Conservation (phyloP, 2,329 filamentous ascomycete genomes). For the Colletotrichum salicis region DNA sequence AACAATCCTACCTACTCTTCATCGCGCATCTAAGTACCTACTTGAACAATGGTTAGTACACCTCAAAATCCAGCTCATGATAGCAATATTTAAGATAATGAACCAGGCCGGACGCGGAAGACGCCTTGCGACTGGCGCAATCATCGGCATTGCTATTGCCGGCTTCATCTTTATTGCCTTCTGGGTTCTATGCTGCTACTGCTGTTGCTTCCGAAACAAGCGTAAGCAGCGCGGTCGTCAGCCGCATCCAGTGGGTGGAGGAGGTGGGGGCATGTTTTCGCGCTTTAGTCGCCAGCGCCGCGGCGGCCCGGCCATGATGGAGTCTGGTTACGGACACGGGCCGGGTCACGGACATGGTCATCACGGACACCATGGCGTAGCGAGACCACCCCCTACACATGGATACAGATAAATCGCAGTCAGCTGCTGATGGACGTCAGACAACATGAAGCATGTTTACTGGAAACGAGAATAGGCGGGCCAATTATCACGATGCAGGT, state of each 20-base stretch:
- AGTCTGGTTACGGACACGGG: constrained; percentile 19
- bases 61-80: neutral
- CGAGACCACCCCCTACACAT: constrained; percentile 12
- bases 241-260: constrained; percentile 2
- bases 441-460: no score
- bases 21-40: neutral
- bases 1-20: neutral
- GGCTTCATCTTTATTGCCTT: constrained; percentile 30
- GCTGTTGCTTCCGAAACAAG: constrained; percentile 35
- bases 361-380: constrained; percentile 11
- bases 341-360: neutral
- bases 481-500: neutral
- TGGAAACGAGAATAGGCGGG: neutral
- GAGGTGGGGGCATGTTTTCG: constrained; percentile 15
- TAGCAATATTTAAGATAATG: neutral
- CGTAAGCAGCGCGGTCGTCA: constrained; percentile 17
- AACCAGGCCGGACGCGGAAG: constrained; percentile 27
- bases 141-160: constrained; percentile 35
- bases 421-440: no score
- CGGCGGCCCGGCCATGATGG: constrained; percentile 27
- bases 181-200: constrained; percentile 30
- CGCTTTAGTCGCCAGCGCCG: constrained; percentile 12
- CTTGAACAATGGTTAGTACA: neutral
- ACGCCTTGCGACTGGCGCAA: constrained; percentile 35
- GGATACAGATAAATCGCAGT: constrained; percentile 7